phyloP scores from a whole-genome alignment of 75 land plant species.

The Azolla pinnata region DNA sequence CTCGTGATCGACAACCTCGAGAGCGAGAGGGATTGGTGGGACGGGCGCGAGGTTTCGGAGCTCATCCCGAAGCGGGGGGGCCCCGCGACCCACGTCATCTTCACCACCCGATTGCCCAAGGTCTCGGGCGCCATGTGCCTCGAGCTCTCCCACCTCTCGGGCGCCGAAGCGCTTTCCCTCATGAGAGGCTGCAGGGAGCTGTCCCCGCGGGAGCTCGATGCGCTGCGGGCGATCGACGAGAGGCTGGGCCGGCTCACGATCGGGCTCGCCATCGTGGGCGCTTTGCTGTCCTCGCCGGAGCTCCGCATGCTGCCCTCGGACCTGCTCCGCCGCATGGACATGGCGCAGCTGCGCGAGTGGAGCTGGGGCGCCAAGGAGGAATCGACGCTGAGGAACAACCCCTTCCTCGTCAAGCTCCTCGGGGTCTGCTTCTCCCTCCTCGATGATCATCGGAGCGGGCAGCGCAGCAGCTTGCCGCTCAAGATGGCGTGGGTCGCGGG shows the following conservation, averaged over 20 bases:
- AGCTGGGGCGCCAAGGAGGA: constrained; percentile 39
- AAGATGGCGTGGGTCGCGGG: constrained; percentile 70
- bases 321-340: constrained; percentile 49
- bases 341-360: constrained; percentile 33
- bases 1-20: constrained; percentile 84
- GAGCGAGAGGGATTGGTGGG: constrained; percentile 89
- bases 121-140: constrained; percentile 59
- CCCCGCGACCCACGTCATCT: constrained; percentile 63
- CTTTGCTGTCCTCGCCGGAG: constrained; percentile 51
- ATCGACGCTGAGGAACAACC: constrained; percentile 36
- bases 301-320: constrained; percentile 40
- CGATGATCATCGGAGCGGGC: constrained; percentile 53
- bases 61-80: constrained; percentile 83
- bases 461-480: constrained; percentile 47
- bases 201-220: constrained; percentile 57
- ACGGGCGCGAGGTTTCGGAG: constrained; percentile 55
- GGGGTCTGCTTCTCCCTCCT: constrained; percentile 82
- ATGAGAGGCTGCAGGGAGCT: constrained; percentile 64
- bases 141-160: constrained; percentile 68
- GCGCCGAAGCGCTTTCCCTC: constrained; percentile 60
- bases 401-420: constrained; percentile 61
- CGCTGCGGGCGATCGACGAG: constrained; percentile 64
- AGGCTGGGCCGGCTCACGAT: constrained; percentile 58
- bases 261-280: constrained; percentile 69
- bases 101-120: constrained; percentile 66